Conservation (phyloP, 441 rosid species). For the Isatis lusitanica region DNA sequence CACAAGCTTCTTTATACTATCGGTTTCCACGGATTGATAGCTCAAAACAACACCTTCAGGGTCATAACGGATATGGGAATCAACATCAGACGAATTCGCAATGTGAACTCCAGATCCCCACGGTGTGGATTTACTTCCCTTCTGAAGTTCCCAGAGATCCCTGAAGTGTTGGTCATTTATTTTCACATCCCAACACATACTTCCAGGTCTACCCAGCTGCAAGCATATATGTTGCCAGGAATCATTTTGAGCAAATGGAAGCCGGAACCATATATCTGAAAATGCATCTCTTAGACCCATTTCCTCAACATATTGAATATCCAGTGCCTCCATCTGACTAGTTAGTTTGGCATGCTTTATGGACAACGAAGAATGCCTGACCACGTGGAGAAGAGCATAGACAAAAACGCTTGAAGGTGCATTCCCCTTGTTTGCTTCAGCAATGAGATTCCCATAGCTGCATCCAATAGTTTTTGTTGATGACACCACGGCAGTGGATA, state of each 20-base stretch:
- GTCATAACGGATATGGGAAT: conserved; percentile 92
- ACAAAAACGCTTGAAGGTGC: conserved; percentile 82
- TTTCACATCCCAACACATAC: conserved; percentile 98
- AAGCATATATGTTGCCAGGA: conserved; percentile 95
- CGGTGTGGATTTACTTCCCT: conserved; percentile 72
- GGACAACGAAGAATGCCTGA: conserved; percentile 89
- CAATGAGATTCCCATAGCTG: conserved; percentile 77
- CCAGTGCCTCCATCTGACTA: conserved; percentile 91
- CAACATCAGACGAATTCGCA: conserved; percentile 92
- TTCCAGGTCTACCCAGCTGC: conserved; percentile 98
- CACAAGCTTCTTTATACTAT: conserved; percentile 90
- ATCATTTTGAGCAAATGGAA: conserved; percentile 77
- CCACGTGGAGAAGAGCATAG: conserved; percentile 88
- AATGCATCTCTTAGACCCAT: conserved; percentile 72
- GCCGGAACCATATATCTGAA: conserved; percentile 94
- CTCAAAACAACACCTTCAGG: conserved; percentile 94
- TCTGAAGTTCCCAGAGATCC: conserved; percentile 98
- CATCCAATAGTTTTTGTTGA: conserved; percentile 51
- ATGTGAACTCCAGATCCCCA: conserved; percentile 98
- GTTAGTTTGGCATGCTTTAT: conserved; percentile 96
- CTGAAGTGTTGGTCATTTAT: conserved; percentile 94
- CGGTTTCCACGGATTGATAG: conserved; percentile 90
- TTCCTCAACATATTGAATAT: conserved; percentile 94
- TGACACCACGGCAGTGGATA: conserved; percentile 44
- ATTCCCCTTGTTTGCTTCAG: conserved; percentile 95